Evolutionary conservation across 2,329 filamentous ascomycete genomes (phyloP), one percentile per base, ranked within the genome.

Genomic region (Neofusicoccum umdonicola): DNA sequence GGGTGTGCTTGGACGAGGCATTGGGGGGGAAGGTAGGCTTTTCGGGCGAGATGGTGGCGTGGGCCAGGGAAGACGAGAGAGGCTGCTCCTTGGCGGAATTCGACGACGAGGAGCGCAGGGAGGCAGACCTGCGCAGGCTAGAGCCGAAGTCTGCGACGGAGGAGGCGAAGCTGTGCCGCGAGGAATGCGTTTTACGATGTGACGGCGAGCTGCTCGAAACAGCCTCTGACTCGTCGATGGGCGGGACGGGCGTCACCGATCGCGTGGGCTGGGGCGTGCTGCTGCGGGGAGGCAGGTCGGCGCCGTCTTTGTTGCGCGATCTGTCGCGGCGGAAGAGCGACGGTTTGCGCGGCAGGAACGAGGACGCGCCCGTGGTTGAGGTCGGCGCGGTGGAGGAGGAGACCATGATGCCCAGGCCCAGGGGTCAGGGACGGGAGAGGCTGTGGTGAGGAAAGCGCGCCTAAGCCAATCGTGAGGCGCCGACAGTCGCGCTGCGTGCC

Each of bases 81-180:
- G n/a, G 62, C 66, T 72, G 65, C 75, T 72, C 66, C 73, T 75
- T 63, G 50, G 61, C 51, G 50, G 72, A 73, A 52, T 68, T 66
- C 56, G 70, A 72, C 52, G 70, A 72, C 67, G 72, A 77, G 57
- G 77, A 78, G 66, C 78, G 77, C 34, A 81, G 71, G n/a, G 77
- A 80, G 65, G 77, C 75, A 61, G 73, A 73, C 39, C 78, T 70
- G 35, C 78, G 75, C 67, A 81, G 68, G 66, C 72, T 73, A 63
- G 76, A 70, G 67, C 77, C 73, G 67, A 78, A 67, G 66, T 79
- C 78, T 19, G 73, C 72, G 44, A 78, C 73, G 35, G 73, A 75
- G 27, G 74, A 74, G 66, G 76, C 71, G 71, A 76, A 65, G 52
- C 63, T 63, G 63, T 65, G 65, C 17, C 65, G 65, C 17, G 72